Evolutionary conservation across 2,329 filamentous ascomycete species (phyloP).

Genomic region (Trichoderma arundinaceum): DNA sequence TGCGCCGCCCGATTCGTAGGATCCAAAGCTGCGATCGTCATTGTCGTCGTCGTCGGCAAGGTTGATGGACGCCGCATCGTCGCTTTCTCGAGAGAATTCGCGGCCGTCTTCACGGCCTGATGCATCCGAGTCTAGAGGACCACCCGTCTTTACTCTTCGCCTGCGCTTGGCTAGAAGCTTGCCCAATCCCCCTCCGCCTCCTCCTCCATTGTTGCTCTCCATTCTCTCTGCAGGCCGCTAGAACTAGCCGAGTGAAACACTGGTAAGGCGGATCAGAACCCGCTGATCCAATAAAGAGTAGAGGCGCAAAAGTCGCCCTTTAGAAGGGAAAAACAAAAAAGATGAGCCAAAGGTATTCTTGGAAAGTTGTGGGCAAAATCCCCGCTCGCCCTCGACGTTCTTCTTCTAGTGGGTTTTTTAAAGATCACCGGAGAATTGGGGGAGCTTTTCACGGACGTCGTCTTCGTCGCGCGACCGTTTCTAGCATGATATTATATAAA

Average conservation of each 20-base stretch:
- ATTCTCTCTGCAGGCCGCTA: constrained; percentile 21
- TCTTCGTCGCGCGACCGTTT: constrained; percentile 23
- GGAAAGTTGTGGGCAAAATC: background rate
- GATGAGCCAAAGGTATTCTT: background rate
- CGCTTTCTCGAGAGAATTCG: constrained; percentile 45
- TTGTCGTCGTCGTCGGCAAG: constrained; percentile 44
- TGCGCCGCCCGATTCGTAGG: constrained; percentile 46
- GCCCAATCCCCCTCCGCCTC: constrained; percentile 45
- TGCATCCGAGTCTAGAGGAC: constrained; percentile 44
- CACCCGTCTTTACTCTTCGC: constrained; percentile 53
- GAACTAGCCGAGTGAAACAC: constrained; percentile 6
- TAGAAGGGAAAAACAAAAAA: background rate
- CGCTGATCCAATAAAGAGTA: background rate
- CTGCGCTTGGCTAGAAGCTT: constrained; percentile 61
- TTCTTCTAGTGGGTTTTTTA: constrained; percentile 7
- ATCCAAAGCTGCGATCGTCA: constrained; percentile 43
- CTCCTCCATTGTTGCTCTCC: constrained; percentile 36
- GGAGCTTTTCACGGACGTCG: background rate
- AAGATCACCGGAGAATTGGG: background rate
- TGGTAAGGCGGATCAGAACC: constrained; percentile 11
- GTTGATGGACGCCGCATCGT: constrained; percentile 40
- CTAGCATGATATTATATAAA: constrained; percentile 25
- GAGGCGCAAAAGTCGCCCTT: no score
- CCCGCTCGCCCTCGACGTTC: background rate
- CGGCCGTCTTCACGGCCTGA: constrained; percentile 41